These are phyloP conservation scores for Pseudocercospora vitis DNA, from an alignment of 2,329 filamentous ascomycete genomes.

Conservation along the genomic window DNA sequence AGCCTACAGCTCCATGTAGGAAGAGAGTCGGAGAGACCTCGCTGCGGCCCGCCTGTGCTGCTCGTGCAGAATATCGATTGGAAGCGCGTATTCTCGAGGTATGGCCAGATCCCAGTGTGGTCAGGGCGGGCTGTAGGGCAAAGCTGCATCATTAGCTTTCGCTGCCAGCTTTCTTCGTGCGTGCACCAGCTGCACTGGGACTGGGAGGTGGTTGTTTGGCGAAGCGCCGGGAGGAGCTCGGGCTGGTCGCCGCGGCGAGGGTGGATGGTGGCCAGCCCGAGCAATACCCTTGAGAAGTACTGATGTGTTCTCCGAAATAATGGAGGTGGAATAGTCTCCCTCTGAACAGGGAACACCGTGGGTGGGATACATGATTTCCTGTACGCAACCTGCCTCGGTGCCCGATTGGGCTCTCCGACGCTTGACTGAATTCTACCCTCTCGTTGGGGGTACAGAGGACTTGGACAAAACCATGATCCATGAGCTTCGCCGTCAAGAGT, in stretches of 20 bases:
- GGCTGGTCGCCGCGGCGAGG: slow-evolving; percentile 1
- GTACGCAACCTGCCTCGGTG: no score
- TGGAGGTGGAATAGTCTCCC: background rate
- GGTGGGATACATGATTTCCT: no score
- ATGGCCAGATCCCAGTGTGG: background rate
- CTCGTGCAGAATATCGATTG: background rate
- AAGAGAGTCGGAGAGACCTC: background rate
- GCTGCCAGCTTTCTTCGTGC: background rate
- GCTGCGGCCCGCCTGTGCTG: background rate
- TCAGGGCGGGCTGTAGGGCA: background rate
- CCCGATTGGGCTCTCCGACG: background rate
- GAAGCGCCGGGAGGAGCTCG: slow-evolving; percentile 3
- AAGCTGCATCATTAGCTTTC: background rate
- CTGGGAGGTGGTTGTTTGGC: slow-evolving; percentile 1
- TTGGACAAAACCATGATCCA: no score
- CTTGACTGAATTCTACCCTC: no score
- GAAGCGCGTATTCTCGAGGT: no score
- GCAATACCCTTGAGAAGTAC: no score
- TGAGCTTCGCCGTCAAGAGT: no score
- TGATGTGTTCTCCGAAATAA: slow-evolving; percentile 1
- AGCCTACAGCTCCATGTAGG: no score
- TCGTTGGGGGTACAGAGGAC: no score
- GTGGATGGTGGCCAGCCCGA: background rate
- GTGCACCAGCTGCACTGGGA: background rate
- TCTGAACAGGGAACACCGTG: background rate